phyloP scores from a whole-genome alignment of 371 early-diverging fungal species.

The Nematocida major region DNA sequence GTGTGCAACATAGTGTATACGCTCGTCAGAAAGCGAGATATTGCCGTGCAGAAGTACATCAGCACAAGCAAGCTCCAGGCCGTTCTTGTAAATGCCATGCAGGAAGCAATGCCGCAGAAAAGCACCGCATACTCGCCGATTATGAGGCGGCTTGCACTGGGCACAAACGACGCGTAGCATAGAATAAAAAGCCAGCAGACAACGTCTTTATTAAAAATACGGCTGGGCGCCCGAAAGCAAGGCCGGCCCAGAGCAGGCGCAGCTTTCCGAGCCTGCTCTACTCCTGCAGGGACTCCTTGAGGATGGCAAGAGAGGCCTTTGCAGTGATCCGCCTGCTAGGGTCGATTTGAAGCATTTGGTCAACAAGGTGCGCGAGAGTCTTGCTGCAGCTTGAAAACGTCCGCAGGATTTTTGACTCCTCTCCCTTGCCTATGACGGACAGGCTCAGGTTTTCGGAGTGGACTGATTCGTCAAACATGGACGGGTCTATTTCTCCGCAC shows the following conservation, averaged over 20 bases:
- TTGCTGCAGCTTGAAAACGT: no score
- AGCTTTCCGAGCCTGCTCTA: no score
- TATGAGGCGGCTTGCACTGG: no score
- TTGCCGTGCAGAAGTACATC: background rate
- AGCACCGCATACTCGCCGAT: background rate
- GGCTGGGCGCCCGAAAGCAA: no score
- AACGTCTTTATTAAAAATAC: background rate
- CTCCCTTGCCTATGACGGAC: background rate
- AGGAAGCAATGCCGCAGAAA: background rate
- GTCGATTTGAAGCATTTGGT: no score
- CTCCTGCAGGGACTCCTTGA: no score
- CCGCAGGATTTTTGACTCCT: background rate
- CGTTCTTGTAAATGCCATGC: background rate
- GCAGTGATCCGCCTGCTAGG: no score
- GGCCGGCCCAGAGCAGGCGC: no score
- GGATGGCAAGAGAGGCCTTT: no score
- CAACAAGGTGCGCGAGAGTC: no score
- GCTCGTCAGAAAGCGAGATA: background rate
- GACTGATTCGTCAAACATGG: background rate
- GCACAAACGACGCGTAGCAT: background rate
- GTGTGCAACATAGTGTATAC: background rate
- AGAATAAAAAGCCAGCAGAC: background rate
- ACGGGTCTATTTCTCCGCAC: slow-evolving; percentile 27
- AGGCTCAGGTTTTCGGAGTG: background rate
- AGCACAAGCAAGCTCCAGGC: background rate